These are phyloP conservation scores for Ambrosia hybrid DNA, from an alignment of 140 eudicot species.

Conservation along the genomic window DNA sequence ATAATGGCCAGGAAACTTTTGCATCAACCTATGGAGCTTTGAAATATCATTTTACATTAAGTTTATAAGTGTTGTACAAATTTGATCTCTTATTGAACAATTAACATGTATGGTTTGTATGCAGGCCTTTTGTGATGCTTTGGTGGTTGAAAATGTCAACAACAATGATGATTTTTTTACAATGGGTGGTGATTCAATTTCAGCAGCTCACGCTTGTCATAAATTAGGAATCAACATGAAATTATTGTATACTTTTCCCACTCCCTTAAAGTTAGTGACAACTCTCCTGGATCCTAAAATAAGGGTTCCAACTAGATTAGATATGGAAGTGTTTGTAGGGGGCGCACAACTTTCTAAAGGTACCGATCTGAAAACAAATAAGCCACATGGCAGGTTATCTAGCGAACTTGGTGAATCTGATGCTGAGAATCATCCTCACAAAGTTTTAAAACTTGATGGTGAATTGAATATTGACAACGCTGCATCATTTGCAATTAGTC, in stretches of 20 bases:
- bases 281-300: conserved; percentile 47
- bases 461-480: conserved; percentile 19
- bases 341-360: conserved; percentile 18
- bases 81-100: neutral
- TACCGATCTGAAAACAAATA: conserved; percentile 17
- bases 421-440: conserved; percentile 33
- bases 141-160: conserved; percentile 53
- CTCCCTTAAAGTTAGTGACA: conserved; percentile 57
- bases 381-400: conserved; percentile 30
- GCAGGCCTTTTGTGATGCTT: conserved; percentile 72
- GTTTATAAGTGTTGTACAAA: neutral
- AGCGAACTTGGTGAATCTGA: conserved; percentile 19
- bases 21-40: neutral
- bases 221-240: conserved; percentile 82
- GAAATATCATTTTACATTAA: neutral
- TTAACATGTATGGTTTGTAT: conserved; percentile 13
- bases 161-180: conserved; percentile 65
- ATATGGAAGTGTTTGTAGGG: conserved; percentile 25
- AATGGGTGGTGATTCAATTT: conserved; percentile 82
- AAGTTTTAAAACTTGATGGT: conserved; percentile 42
- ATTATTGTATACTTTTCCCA: conserved; percentile 63
- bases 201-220: conserved; percentile 80
- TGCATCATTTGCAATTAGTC: conserved; percentile 51
- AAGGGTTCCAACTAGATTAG: conserved; percentile 16
- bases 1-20: conserved; percentile 5